Evolutionary conservation across 164 flowering plant genomes (phyloP).

Genomic region (Magnolia kwangsiensis): DNA sequence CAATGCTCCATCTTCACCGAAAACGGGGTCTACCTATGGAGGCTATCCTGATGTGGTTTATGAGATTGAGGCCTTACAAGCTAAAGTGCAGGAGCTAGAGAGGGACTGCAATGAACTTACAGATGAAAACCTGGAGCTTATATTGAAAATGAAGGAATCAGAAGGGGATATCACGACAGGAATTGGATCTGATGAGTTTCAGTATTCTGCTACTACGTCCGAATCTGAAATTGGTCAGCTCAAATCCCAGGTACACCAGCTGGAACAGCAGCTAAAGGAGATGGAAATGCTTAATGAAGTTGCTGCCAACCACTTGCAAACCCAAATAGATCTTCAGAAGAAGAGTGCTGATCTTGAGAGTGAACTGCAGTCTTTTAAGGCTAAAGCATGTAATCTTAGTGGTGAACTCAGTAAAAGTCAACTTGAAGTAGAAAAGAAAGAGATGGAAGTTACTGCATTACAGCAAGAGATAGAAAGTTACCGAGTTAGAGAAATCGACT

Average conservation of each 20-base stretch:
- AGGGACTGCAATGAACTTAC: conserved; percentile 60
- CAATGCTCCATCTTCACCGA: conserved; percentile 16
- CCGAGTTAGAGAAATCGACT: conserved; percentile 21
- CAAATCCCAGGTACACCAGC: conserved; percentile 20
- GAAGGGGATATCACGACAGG: conserved; percentile 15
- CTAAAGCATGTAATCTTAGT: conserved; percentile 35
- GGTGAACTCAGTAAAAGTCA: conserved; percentile 25
- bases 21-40: conserved; percentile 10
- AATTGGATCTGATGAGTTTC: conserved; percentile 12
- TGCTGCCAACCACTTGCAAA: conserved; percentile 13
- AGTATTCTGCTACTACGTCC: background rate
- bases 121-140: conserved; percentile 54
- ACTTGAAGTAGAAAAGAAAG: conserved; percentile 22
- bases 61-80: conserved; percentile 39
- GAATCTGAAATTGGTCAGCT: conserved; percentile 28
- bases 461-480: conserved; percentile 26
- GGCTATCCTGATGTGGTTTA: conserved; percentile 21
- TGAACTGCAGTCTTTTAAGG: conserved; percentile 36
- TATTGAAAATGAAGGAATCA: conserved; percentile 44
- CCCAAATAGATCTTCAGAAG: conserved; percentile 27
- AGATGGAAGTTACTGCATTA: conserved; percentile 23
- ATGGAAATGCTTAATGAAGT: conserved; percentile 19
- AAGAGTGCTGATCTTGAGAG: conserved; percentile 37
- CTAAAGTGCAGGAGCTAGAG: conserved; percentile 58
- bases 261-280: conserved; percentile 27